These are phyloP conservation scores for Meyerozyma sp. DNA, from an alignment of 1,139 yeast genomes.

Conservation along the genomic window DNA sequence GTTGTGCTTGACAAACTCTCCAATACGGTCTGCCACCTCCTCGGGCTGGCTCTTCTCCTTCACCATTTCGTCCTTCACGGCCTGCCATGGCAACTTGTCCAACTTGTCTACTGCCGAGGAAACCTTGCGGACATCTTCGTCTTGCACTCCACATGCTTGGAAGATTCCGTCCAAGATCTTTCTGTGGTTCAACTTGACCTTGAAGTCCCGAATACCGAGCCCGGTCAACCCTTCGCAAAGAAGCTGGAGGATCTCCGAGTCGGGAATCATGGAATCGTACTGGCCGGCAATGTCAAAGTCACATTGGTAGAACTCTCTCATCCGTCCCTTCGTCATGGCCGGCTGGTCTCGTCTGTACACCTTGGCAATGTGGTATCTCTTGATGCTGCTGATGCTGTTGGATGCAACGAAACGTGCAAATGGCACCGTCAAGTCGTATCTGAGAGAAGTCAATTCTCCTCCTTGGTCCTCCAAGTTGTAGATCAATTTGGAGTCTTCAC, in stretches of 20 bases:
- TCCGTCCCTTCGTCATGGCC: constrained; percentile 98
- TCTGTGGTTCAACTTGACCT: constrained; percentile 89
- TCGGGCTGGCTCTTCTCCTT: constrained; percentile 86
- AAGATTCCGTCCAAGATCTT: constrained; percentile 93
- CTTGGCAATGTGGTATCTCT: constrained; percentile 94
- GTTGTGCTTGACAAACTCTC: constrained; percentile 79
- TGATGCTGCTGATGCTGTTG: constrained; percentile 84
- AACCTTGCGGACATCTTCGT: constrained; percentile 87
- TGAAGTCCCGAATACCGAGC: constrained; percentile 83
- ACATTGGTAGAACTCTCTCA: constrained; percentile 99
- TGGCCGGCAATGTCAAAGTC: constrained; percentile 94
- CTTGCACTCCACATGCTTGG: constrained; percentile 90
- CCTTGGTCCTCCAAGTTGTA: constrained; percentile 97
- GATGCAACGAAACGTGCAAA: constrained; percentile 95
- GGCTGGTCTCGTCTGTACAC: constrained; percentile 99
- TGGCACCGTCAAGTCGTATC: constrained; percentile 96
- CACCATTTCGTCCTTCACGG: constrained; percentile 84
- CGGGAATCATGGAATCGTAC: constrained; percentile 94
- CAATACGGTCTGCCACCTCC: constrained; percentile 88
- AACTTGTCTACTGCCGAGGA: constrained; percentile 95
- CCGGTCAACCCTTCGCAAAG: constrained; percentile 79
- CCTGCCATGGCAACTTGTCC: constrained; percentile 94
- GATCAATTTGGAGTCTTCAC: constrained; percentile 94
- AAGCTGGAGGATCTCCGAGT: constrained; percentile 79
- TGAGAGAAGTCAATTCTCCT: constrained; percentile 89